These are phyloP conservation scores for Auriscalpium vulgare DNA, from an alignment of 768 basidiomycete genomes.

Conservation along the genomic window DNA sequence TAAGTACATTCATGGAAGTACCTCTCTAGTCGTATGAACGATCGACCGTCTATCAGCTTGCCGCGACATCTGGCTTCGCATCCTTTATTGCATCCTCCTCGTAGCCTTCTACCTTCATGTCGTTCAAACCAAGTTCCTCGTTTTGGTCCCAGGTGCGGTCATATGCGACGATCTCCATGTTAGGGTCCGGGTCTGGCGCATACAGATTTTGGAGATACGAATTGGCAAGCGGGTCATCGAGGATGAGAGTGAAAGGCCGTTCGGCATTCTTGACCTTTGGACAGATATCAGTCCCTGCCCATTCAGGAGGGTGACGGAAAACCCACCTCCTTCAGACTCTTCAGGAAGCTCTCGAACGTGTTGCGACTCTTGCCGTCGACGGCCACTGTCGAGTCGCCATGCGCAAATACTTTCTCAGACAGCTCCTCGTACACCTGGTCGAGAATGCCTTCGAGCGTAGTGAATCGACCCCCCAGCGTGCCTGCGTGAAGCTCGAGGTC, in stretches of 20 bases:
- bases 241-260: conserved; percentile 80
- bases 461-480: conserved; percentile 95
- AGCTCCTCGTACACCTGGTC: conserved; percentile 94
- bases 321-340: conserved; percentile 60
- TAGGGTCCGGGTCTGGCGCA: conserved; percentile 94
- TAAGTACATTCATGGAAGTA: too few relatives aligned
- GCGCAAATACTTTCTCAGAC: conserved; percentile 74
- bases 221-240: conserved; percentile 94
- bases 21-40: too few relatives aligned
- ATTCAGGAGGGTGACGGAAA: not conserved
- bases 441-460: conserved; percentile 92
- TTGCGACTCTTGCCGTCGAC: conserved; percentile 31
- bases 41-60: too few relatives aligned
- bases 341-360: conserved; percentile 72
- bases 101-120: conserved; percentile 78
- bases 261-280: conserved; percentile 68
- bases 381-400: conserved; percentile 52
- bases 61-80: too few relatives aligned
- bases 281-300: not conserved
- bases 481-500: conserved; percentile 87
- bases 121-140: conserved; percentile 89
- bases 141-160: conserved; percentile 87
- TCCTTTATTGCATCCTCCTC: conserved; percentile 25
- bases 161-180: conserved; percentile 79
- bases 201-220: conserved; percentile 96